Base-by-base conservation (phyloP, 2,329 filamentous ascomycete species). In the Venturia aucupariae region DNA sequence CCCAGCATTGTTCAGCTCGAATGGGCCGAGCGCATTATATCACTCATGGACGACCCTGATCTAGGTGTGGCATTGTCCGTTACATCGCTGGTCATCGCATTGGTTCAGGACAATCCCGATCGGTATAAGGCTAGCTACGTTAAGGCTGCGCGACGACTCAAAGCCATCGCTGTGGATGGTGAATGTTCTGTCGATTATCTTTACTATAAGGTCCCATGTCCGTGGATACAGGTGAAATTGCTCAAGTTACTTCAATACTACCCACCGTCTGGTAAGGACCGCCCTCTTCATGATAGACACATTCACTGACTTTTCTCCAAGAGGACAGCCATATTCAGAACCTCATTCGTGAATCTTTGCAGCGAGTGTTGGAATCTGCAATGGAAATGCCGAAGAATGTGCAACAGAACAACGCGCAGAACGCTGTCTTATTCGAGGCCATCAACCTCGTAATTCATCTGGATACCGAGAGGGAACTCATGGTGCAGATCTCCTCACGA, bases 201-300 rank as follows among this genome's bases (percentile, higher is more conserved):
- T 32, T 99, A 99, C 79, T 99, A 99, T 81, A 97, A 97, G 72
- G 94, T 99, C n/a, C 94, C 94, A 0, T 99, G 94, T 73, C 94
- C 94, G 2, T 99, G 94, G 94, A 87, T 99, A 65, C 92, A 97
- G 77, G 90, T 97, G 72, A 99, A 99, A 78, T 82, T 99, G 22
- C 78, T 99, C 68, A 86, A 92, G 67, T 78, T 99, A 66, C 81
- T 99, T 68, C 94, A 99, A 76, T 99, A 97, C 75, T 99, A 96
- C 75, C 90, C 92, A 32, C 93, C 94, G 57, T 95, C 94, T 73
- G 88, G 90, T 92, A 81, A 68, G 46, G 13, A 82, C 76, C 13
- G 65, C 67, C 35, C n/a, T 68, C 32, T 60, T 48, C 19, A 42
- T 51, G 39, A 19, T 13, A 46, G 32, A 35, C 5, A 11, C 15